Evolutionary conservation across 768 basidiomycete species (phyloP), one percentile per base, ranked within the genome.

Genomic region (Pleurotus salmoneostramineus): DNA sequence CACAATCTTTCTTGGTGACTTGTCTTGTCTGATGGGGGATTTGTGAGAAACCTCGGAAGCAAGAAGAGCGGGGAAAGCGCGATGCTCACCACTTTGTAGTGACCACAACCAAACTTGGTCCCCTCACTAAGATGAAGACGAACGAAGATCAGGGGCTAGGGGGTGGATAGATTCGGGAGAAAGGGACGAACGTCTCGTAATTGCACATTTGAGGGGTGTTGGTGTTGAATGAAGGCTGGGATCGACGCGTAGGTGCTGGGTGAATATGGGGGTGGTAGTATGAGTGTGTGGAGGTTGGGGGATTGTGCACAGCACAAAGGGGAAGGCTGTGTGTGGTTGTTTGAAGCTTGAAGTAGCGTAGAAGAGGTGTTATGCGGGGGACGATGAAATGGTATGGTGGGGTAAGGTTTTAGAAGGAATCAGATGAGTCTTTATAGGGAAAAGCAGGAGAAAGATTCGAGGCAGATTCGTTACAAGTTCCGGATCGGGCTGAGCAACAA

Each of bases 71-170:
- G 58, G 51, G 27, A 45, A 56, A 46, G n/a, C 56, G 58, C 10
- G 55, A 27, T 58, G 75, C 83, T 63, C 57, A 87, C 86, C 64
- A 84, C 79, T 51, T 84, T 76, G 71, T 91, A 92, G 77, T 92
- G 91, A 60, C 89, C 89, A 69, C 90, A 92, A 66, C 86, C 88
- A 66, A 84, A 77, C 74, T 84, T 83, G 60, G 81, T 85, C 62
- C 87, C 89, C 79, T 89, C 86, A 65, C 89, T 91, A 58, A 57
- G 57, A 27, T 27, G 3, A 27, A 27, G 21, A 3, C 21, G 3
- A 27, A 65, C 47, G 63, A 61, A 60, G 57, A 61, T 58, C 27
- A 69, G 62, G 27, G 64, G 66, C 72, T 43, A 61, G 57, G 57
- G 50, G 54, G 42, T 58, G 56, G 48, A 62, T 56, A 59, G 14